Conservation (phyloP, 352 stramenopile genomes). For the Phytophthora kernoviae region DNA sequence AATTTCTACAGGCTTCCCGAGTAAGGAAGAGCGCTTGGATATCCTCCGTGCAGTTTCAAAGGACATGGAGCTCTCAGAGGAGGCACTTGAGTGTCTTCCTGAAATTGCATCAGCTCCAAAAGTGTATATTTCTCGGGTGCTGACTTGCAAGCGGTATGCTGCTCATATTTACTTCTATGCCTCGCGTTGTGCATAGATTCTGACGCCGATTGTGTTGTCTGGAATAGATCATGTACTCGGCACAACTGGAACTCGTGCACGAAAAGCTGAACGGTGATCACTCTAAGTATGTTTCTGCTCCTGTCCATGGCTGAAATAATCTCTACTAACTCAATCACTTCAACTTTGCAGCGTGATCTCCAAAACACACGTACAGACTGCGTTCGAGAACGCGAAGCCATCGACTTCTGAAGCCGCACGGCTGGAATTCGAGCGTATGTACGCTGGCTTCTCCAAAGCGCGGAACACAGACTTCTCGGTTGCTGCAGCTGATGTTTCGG, state of each 20-base stretch:
- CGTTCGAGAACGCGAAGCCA: conserved; percentile 70
- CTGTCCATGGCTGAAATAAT: not conserved
- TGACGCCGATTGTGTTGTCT: conserved; percentile 1
- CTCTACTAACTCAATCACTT: conserved; percentile 2
- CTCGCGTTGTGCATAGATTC: not conserved
- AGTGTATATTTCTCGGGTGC: conserved; percentile 90
- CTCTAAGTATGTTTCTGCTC: conserved; percentile 48
- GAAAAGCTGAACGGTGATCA: conserved; percentile 72
- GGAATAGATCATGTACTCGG: conserved; percentile 90
- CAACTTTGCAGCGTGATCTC: conserved; percentile 46
- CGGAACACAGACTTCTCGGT: conserved; percentile 75
- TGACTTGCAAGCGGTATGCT: conserved; percentile 91
- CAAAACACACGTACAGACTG: conserved; percentile 59
- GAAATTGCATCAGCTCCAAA: conserved; percentile 75
- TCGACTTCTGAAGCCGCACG: conserved; percentile 67
- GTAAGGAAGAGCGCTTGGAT: conserved; percentile 74
- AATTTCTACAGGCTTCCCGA: conserved; percentile 76
- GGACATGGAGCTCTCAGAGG: conserved; percentile 75
- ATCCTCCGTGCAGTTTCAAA: conserved; percentile 79
- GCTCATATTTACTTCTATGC: not conserved
- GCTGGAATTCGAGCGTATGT: conserved; percentile 74
- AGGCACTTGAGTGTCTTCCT: conserved; percentile 73
- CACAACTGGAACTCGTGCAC: conserved; percentile 93
- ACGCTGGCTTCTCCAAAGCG: conserved; percentile 67
- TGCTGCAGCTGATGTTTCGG: conserved; percentile 49